These are phyloP conservation scores for Bipolaris gigantea DNA, from an alignment of 2,329 filamentous ascomycete species.

Conservation along the genomic window DNA sequence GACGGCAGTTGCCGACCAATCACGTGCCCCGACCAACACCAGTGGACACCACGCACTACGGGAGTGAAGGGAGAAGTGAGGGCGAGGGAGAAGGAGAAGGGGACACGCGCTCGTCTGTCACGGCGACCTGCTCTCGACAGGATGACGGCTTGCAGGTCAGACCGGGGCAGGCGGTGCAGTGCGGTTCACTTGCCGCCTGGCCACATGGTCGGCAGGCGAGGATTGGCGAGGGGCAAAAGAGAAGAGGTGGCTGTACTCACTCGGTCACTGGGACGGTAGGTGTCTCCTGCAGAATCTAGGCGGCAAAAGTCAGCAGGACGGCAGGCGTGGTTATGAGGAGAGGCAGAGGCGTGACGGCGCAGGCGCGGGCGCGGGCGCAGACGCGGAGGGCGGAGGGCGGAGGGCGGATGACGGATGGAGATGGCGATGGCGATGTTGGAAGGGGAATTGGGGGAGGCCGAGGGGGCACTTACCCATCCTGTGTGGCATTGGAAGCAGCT, in stretches of 20 bases:
- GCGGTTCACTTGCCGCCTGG: background rate
- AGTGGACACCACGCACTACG: background rate
- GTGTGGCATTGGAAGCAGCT: constrained; percentile 28
- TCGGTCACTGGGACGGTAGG: constrained; percentile 29
- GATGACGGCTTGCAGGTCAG: too few species aligned
- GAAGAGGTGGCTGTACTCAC: constrained; percentile 22
- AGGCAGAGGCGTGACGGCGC: constrained; percentile 29
- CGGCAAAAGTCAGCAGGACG: constrained; percentile 24
- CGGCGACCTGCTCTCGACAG: too few species aligned
- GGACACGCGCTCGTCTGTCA: too few species aligned
- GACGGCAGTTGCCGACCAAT: constrained; percentile 21
- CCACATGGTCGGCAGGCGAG: background rate
- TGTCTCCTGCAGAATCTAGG: constrained; percentile 26
- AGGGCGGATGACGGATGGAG: constrained; percentile 17
- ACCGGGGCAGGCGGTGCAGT: background rate
- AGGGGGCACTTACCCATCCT: constrained; percentile 34
- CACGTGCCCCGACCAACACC: constrained; percentile 15
- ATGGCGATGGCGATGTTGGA: constrained; percentile 7
- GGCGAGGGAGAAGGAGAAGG: background rate
- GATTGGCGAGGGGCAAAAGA: constrained; percentile 3
- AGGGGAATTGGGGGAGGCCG: constrained; percentile 14
- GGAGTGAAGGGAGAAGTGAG: background rate
- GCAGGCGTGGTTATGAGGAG: constrained; percentile 17
- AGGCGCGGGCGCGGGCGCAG: too few species aligned
- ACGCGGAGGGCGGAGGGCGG: constrained; percentile 20